Percentiles rank a stretch among this genome's conserved stretches.
These are phyloP conservation scores for Camellia japonica DNA, from an alignment of 148 eudicot species.

Conservation along the genomic window DNA sequence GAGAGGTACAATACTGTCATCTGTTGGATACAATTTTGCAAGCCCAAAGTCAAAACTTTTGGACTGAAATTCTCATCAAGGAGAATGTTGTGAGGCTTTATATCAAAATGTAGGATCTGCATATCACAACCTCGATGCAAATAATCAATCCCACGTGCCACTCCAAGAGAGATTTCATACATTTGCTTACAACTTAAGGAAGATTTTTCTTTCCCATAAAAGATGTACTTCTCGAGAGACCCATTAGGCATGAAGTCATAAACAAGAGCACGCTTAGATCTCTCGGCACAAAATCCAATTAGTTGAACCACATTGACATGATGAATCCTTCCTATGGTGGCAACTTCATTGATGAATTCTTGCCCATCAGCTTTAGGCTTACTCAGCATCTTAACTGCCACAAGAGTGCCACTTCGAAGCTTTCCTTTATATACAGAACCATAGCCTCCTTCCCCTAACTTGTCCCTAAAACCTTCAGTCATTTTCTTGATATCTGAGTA, in stretches of 20 bases:
- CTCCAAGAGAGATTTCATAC: conserved; percentile 21
- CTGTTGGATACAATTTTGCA: conserved; percentile 12
- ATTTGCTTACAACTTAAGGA: conserved; percentile 12
- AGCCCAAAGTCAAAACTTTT: conserved; percentile 20
- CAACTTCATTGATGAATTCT: conserved; percentile 24
- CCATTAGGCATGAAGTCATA: conserved; percentile 30
- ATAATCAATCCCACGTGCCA: conserved; percentile 18
- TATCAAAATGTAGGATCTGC: conserved; percentile 23
- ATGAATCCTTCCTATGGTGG: conserved; percentile 28
- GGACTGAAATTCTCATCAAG: conserved; percentile 24
- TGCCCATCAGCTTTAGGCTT: conserved; percentile 16
- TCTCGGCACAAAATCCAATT: conserved; percentile 20
- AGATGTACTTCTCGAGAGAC: conserved; percentile 22
- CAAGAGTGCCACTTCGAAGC: conserved; percentile 14
- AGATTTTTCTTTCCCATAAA: neutral
- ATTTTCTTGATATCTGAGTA: conserved; percentile 20
- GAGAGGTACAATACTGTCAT: conserved; percentile 9
- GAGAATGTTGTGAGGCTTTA: conserved; percentile 25
- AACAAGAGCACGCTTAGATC: conserved; percentile 20
- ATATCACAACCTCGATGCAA: conserved; percentile 23
- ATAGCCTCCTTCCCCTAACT: conserved; percentile 25
- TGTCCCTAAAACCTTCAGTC: conserved; percentile 17
- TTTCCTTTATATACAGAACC: conserved; percentile 24
- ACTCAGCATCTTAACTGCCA: conserved; percentile 17
- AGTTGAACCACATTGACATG: conserved; percentile 23